These are phyloP conservation scores for Sugiyamaella mastotermitis DNA, from an alignment of 805 yeast genomes.

Conservation along the genomic window DNA sequence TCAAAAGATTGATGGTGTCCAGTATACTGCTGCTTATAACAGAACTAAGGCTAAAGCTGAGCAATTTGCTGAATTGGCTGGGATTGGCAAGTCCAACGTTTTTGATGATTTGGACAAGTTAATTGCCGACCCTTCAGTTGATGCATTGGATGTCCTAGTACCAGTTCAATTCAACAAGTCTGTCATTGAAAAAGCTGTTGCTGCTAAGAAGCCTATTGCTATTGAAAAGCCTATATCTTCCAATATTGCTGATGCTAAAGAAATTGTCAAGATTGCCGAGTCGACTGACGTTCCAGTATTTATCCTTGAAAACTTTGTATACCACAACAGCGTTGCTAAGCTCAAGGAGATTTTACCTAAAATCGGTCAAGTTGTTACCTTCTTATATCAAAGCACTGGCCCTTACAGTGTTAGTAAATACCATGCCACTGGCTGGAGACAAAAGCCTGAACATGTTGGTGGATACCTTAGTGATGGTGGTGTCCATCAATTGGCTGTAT, in stretches of 20 bases:
- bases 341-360: constrained; percentile 54
- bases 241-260: constrained; percentile 68
- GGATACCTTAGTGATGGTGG: constrained; percentile 94
- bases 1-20: constrained; percentile 42
- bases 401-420: constrained; percentile 45
- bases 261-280: constrained; percentile 64
- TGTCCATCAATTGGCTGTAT: constrained; percentile 86
- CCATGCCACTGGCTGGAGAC: constrained; percentile 75
- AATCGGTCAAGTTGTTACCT: constrained; percentile 56
- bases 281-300: constrained; percentile 61
- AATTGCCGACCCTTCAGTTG: constrained; percentile 59
- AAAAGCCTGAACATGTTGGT: constrained; percentile 85
- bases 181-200: constrained; percentile 63
- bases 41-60: constrained; percentile 82
- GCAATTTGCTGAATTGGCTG: constrained; percentile 61
- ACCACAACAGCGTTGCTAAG: constrained; percentile 50
- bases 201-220: constrained; percentile 68
- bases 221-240: constrained; percentile 95
- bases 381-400: constrained; percentile 40
- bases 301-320: constrained; percentile 84
- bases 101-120: constrained; percentile 55
- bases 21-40: constrained; percentile 69
- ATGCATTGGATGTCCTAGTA: constrained; percentile 74
- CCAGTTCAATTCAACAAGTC: constrained; percentile 81
- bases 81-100: constrained; percentile 34